Conservation (phyloP, 441 rosid species). For the Hura crepitans region DNA sequence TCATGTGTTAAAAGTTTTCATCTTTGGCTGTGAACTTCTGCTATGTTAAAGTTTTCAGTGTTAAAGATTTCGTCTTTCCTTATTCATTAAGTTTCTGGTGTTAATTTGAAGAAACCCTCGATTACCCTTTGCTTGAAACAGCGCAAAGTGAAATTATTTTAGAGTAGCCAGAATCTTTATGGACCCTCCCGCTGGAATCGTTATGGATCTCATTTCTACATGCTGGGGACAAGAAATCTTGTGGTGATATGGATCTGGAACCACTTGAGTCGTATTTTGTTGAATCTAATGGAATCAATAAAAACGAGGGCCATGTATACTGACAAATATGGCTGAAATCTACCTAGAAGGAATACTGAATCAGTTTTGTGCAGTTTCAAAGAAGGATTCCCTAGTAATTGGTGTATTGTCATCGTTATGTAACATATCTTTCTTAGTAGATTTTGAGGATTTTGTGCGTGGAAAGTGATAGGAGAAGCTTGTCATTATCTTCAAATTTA, state of each 20-base stretch:
- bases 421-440: not conserved
- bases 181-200: slow-evolving; percentile 22
- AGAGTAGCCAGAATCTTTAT: slow-evolving; percentile 13
- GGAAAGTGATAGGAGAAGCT: slow-evolving; percentile 7
- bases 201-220: slow-evolving; percentile 13
- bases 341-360: not conserved
- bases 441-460: slow-evolving; percentile 8
- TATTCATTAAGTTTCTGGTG: not conserved
- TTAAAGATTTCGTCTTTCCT: not conserved
- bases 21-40: not conserved
- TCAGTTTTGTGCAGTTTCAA: slow-evolving; percentile 2
- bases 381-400: not conserved
- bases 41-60: not conserved
- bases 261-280: not conserved
- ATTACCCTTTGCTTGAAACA: slow-evolving; percentile 8
- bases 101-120: not conserved
- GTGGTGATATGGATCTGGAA: slow-evolving; percentile 1
- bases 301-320: too few relatives aligned
- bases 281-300: not conserved
- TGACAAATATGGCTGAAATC: not conserved
- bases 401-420: slow-evolving; percentile 5
- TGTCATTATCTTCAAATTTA: slow-evolving; percentile 19
- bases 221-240: slow-evolving; percentile 18
- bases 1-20: not conserved
- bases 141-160: not conserved